Conservation (phyloP, 495 filamentous ascomycete genomes). For the Alectoria sarmentosa region DNA sequence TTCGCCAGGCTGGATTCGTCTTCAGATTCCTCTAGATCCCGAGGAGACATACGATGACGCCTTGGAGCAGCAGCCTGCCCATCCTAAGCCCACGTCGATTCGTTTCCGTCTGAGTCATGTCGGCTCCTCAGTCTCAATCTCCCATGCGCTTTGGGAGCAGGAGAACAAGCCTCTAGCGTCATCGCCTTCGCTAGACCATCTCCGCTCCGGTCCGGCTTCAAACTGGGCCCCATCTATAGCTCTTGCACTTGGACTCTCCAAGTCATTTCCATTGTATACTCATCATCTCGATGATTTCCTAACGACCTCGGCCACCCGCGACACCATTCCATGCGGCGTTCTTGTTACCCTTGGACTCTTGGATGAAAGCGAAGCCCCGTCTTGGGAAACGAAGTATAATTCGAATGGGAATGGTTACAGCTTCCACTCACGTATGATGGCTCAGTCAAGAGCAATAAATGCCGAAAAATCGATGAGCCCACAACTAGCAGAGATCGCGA, state of each 20-base stretch:
- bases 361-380: conserved; percentile 42
- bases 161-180: conserved; percentile 5
- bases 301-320: no score
- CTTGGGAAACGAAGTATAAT: conserved; percentile 45
- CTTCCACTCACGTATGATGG: no score
- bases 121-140: not conserved
- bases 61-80: conserved; percentile 12
- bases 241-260: conserved; percentile 16
- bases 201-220: not conserved
- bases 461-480: no score
- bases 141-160: conserved; percentile 13
- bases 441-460: no score
- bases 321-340: no score
- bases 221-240: conserved; percentile 6
- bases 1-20: conserved; percentile 56
- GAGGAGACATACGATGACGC: not conserved
- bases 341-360: conserved; percentile 49
- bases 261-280: conserved; percentile 10
- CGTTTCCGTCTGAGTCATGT: conserved; percentile 13
- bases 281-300: no score
- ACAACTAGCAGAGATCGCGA: conserved; percentile 39
- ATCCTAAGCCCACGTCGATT: conserved; percentile 11
- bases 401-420: conserved; percentile 27
- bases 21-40: conserved; percentile 33
- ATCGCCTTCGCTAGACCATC: conserved; percentile 6